Evolutionary conservation across 2,329 filamentous ascomycete genomes (phyloP), one percentile per base, ranked within the genome.

Genomic region (Fusarium burgessii): DNA sequence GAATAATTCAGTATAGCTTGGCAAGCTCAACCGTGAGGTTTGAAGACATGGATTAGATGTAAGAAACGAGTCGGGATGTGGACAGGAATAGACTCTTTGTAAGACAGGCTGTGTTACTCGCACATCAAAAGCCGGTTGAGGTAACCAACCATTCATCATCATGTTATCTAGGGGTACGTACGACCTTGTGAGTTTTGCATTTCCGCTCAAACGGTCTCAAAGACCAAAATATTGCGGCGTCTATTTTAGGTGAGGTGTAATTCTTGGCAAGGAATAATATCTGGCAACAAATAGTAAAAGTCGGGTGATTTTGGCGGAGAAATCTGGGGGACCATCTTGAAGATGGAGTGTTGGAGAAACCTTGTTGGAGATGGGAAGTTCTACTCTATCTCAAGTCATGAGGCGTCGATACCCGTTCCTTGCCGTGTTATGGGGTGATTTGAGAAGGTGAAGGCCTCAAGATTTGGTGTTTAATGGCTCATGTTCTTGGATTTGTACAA

Each of bases 41-140:
- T 58, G 14, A 33, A 40, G n/a, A 40, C 66, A 62, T 63, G 66
- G 66, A 43, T 54, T 42, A 62, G 32, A 42, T 50, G 40, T 45
- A 51, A 54, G 11, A 56, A 64, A 59, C 66, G 52, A 56, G 49
- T 69, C 41, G 52, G 49, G 38, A 55, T 35, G 27, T 56, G 52
- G 47, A 51, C 47, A 40, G 32, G 9, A 23, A 51, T 32, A 51
- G 47, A n/a, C 47, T 25, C 35, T 36, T 15, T 50, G 20, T 32
- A 38, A 20, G 32, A 7, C 32, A 36, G 32, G 9, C 20, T 35
- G 27, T 59, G 29, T 68, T 46, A 66, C 33, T 62, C 74, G 73
- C 74, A 76, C 58, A 74, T 75, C 59, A 43, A 75, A 75, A 63
- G 55, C 74, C 74, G 74, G 45, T 12, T 27, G 25, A 20, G n/a